Base-by-base conservation (phyloP, 176 grass and related monocot genomes). In the Metroxylon sagu region DNA sequence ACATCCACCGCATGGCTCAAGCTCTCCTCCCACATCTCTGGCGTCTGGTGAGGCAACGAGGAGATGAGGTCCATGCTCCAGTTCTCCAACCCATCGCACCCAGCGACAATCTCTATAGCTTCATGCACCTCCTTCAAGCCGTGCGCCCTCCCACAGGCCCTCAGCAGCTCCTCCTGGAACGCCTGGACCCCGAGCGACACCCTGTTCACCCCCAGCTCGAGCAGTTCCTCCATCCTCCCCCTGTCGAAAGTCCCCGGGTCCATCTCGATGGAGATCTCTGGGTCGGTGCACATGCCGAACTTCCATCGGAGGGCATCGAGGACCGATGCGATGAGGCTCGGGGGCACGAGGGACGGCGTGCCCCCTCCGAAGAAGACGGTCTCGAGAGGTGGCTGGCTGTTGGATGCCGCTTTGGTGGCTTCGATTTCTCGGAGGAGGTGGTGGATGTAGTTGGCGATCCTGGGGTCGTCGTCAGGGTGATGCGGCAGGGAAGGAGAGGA, bases 51-150 rank as follows among this genome's bases (percentile, higher is more conserved):
- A 0, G 86, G 80, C 74, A 87, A 76, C 12, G 83, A 87, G 1
- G 91, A 90, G 16, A 95, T 95, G 64, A 95, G 86, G 69, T 95
- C 91, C 86, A 95, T 68, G 83, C 91, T 95, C 83, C 86, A 95
- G 69, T 87, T 95, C 74, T 84, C 59, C 59, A 95, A 74, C 53
- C 74, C 77, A 53, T 81, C 64, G 62, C 80, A 90, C 6, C 26
- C 54, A 3, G 55, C 63, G 0, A 95, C 83, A 23, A 87, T 81
- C 29, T 54, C 77, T 18, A 95, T 80, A 0, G 83, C 90, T 50
- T 95, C 83, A 64, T 79, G 60, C 59, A 95, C 85, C 71, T 95
- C 86, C 71, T 19, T 49, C 25, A 84, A 60, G 4, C 86, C 90
- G 16, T 95, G 86, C n/a, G 90, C 83, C 53, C 80, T 79, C 50